phyloP scores from a whole-genome alignment of 257 asterid species.

The Ballota nigra region DNA sequence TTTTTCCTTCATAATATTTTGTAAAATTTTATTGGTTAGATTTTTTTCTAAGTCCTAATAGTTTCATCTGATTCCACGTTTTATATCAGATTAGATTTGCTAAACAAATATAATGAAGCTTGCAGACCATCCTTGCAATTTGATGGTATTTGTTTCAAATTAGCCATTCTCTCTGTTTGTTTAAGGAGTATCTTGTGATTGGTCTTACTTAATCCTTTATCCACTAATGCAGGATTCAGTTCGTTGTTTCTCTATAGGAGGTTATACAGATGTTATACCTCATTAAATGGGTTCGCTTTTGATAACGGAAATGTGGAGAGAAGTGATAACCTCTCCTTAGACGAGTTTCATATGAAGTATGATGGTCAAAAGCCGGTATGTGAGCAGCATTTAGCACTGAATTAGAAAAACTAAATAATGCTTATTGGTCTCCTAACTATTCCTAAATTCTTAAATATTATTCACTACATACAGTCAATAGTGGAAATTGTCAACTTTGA shows the following conservation, averaged over 20 bases:
- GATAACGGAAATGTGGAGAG: constrained; percentile 87
- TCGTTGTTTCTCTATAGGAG: constrained; percentile 84
- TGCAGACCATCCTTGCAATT: constrained; percentile 47
- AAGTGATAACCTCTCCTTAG: constrained; percentile 51
- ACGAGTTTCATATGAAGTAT: constrained; percentile 57
- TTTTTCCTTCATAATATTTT: constrained; percentile 3
- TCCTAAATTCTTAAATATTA: background rate
- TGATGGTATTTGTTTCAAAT: constrained; percentile 53
- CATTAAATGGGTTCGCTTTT: constrained; percentile 73
- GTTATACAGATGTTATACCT: constrained; percentile 81
- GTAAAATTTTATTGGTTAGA: constrained; percentile 5
- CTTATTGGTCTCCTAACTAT: constrained; percentile 12
- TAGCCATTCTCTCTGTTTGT: background rate
- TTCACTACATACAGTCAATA: background rate
- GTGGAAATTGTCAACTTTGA: constrained; percentile 15
- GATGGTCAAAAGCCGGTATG: constrained; percentile 86
- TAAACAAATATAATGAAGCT: constrained; percentile 35
- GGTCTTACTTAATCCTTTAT: constrained; percentile 29
- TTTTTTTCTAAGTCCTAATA: constrained; percentile 15
- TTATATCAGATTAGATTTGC: constrained; percentile 56
- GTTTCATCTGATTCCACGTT: constrained; percentile 23
- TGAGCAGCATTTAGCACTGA: constrained; percentile 11
- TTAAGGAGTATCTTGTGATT: constrained; percentile 19
- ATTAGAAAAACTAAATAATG: constrained; percentile 4
- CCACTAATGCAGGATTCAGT: constrained; percentile 65